These are phyloP conservation scores for Penstemon barbatus DNA, from an alignment of 257 asterid genomes.

Conservation along the genomic window DNA sequence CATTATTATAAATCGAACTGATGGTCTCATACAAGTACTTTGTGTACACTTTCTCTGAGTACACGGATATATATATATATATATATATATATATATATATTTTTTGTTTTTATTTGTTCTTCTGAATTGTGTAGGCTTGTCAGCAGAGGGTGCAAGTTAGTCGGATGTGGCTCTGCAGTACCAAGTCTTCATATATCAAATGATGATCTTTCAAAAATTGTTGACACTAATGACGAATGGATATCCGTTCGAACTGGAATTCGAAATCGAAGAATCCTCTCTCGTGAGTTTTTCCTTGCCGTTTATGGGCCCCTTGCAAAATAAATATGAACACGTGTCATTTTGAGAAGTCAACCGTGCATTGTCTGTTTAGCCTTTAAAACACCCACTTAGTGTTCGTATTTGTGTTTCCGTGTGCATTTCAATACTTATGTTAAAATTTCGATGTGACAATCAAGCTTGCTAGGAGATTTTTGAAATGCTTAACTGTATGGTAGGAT, in stretches of 20 bases:
- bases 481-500: not conserved
- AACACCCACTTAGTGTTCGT: too few relatives aligned
- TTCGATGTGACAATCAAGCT: not conserved
- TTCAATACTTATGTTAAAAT: too few relatives aligned
- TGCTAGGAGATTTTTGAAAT: not conserved
- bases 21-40: not conserved
- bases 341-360: too few relatives aligned
- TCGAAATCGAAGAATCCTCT: slow-evolving; percentile 74
- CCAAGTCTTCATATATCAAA: slow-evolving; percentile 79
- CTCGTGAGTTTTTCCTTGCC: slow-evolving; percentile 45
- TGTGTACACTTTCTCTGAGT: not conserved
- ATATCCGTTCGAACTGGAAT: slow-evolving; percentile 85
- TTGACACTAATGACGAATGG: slow-evolving; percentile 89
- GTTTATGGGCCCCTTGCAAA: too few relatives aligned
- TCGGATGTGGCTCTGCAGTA: slow-evolving; percentile 88
- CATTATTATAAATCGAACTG: not conserved
- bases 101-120: slow-evolving; percentile 14
- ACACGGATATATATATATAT: not conserved
- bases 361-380: too few relatives aligned
- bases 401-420: too few relatives aligned
- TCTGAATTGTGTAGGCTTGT: slow-evolving; percentile 43
- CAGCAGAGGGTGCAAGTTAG: slow-evolving; percentile 78
- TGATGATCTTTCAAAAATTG: slow-evolving; percentile 70
- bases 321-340: too few relatives aligned
- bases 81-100: not conserved